These are phyloP conservation scores for Lachnellula suecica DNA, from an alignment of 2,329 filamentous ascomycete genomes.

Conservation along the genomic window DNA sequence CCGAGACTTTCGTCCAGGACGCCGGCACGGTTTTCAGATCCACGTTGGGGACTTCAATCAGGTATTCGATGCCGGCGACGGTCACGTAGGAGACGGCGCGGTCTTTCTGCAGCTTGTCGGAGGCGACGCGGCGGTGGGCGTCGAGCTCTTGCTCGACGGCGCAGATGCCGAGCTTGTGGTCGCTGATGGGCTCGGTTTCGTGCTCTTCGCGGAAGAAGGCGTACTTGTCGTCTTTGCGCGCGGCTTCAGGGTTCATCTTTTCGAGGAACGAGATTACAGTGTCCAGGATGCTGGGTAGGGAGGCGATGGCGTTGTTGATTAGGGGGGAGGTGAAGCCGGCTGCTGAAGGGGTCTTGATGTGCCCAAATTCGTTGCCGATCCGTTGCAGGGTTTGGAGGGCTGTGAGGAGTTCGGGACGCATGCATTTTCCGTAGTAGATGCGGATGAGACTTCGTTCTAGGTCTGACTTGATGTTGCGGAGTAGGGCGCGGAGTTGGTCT, in stretches of 20 bases:
- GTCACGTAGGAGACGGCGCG: conserved; percentile 74
- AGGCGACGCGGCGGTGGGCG: conserved; percentile 70
- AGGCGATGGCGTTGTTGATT: conserved; percentile 69
- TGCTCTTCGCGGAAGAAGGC: conserved; percentile 84
- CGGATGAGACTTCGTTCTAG: conserved; percentile 91
- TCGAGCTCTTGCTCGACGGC: conserved; percentile 87
- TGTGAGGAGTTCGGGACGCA: conserved; percentile 80
- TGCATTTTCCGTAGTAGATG: conserved; percentile 97
- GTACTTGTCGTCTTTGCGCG: conserved; percentile 88
- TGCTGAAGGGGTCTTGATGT: conserved; percentile 63
- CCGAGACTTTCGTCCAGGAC: conserved; percentile 91
- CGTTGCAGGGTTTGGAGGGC: conserved; percentile 83
- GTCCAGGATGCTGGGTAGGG: conserved; percentile 73
- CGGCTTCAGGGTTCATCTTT: conserved; percentile 81
- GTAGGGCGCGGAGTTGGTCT: conserved; percentile 71
- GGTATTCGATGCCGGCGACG: conserved; percentile 87
- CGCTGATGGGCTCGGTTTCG: conserved; percentile 85
- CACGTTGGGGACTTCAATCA: conserved; percentile 85
- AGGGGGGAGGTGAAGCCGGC: conserved; percentile 71
- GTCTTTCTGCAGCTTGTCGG: conserved; percentile 69
- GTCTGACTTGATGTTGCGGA: conserved; percentile 73
- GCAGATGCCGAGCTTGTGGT: conserved; percentile 89
- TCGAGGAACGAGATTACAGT: conserved; percentile 75
- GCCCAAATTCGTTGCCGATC: conserved; percentile 74
- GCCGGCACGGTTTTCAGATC: conserved; percentile 86